phyloP scores from a whole-genome alignment of 2,329 filamentous ascomycete species.

The Cercospora janseana region DNA sequence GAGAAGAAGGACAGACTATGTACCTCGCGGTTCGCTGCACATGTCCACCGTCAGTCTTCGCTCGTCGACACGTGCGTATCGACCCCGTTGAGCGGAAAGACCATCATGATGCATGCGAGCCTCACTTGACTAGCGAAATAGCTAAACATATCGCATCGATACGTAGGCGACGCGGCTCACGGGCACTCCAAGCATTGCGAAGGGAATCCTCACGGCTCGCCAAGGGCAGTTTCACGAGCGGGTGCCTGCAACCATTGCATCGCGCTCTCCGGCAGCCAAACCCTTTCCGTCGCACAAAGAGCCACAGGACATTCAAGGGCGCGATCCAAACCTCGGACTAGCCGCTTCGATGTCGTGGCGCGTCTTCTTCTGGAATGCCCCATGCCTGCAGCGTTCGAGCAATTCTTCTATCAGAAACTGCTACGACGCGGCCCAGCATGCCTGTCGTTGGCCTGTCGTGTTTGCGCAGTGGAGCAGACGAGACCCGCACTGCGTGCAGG shows the following conservation, averaged over 20 bases:
- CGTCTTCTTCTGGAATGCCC: slow-evolving; percentile 18
- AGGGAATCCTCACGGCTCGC: slow-evolving; percentile 10
- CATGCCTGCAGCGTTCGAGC: slow-evolving; percentile 9
- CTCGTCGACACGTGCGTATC: slow-evolving; percentile 20
- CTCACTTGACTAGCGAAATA: slow-evolving; percentile 5
- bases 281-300: slow-evolving; percentile 16
- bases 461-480: slow-evolving; percentile 17
- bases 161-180: slow-evolving; percentile 17
- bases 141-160: slow-evolving; percentile 11
- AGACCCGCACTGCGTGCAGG: slow-evolving; percentile 14
- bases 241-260: slow-evolving; percentile 10
- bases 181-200: slow-evolving; percentile 15
- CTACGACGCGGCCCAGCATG: slow-evolving; percentile 13
- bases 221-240: slow-evolving; percentile 5
- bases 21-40: slow-evolving; percentile 23
- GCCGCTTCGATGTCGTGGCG: slow-evolving; percentile 11
- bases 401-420: slow-evolving; percentile 21
- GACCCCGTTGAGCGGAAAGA: slow-evolving; percentile 17
- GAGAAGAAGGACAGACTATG: slow-evolving; percentile 22
- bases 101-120: slow-evolving; percentile 19
- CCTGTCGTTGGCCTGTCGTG: slow-evolving; percentile 15
- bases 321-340: slow-evolving; percentile 13
- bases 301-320: slow-evolving; percentile 10
- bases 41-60: slow-evolving; percentile 20
- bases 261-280: slow-evolving; percentile 14